Base-by-base conservation (phyloP, 1,284 basidiomycete species). In the Chondrostereum purpureum region DNA sequence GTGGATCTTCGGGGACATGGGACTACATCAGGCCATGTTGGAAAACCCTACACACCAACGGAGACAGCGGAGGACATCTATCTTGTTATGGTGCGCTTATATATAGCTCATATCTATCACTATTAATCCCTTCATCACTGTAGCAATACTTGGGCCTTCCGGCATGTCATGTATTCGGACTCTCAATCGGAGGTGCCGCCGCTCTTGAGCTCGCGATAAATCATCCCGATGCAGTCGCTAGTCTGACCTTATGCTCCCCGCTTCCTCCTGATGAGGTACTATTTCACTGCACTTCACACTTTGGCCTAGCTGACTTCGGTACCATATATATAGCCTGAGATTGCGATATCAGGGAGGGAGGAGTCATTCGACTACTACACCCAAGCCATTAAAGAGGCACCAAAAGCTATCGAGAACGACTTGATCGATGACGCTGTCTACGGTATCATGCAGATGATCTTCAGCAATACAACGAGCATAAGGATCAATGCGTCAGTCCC, bases 1-100 rank as follows among this genome's bases (percentile, higher is more conserved):
- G 14, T 47, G 12, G 46, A 47, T 20, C 16, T 47, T 10, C 27
- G 46, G 5, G 42, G 42, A 21, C 42, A 47, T 38, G 46, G 46
- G 14, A 31, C 43, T 17, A 47, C 46, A 22, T 34, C 41, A 14
- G 46, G 46, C 6, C 18, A 21, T 16, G 46, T 31, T 11, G n/a
- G 11, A 2, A 37, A 27, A 11, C 20, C 46, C 5, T 27, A 45
- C 20, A 44, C 33, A 27, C 39, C 14, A 11, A 21, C 4, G 21
- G 18, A 41, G n/a, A 21, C 22, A 12, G 39, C 39, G 17, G 18
- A 41, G 4, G 39, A 41, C 23, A 17, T 21, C 3, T 14, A n/a
- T 13, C 17, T n/a, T 2, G 14, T 41, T n/a, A 41, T 41, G 39
- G 39, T 41, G 8, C 8, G 37, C 19, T 21, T 31, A 8, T n/a